Evolutionary conservation across 1,284 basidiomycete genomes (phyloP), one percentile per base, ranked within the genome.

Genomic region (Leucoagaricus sp.): DNA sequence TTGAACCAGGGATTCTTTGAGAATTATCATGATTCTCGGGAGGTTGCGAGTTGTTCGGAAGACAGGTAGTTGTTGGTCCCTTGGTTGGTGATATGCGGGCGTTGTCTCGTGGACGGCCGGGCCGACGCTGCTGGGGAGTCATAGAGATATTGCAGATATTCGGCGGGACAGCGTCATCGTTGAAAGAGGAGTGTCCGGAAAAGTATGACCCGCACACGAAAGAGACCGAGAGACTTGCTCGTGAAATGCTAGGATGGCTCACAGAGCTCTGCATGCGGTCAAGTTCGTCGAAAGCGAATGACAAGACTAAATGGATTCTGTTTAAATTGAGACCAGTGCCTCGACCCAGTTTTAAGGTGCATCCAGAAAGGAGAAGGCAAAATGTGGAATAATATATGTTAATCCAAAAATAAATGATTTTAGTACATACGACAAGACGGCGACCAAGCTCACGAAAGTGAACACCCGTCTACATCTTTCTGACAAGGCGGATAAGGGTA

Each of bases 341-440:
- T 13, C 4, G 13, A 7, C 13, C 17, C 36, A 4, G 26, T 31
- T 28, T 17, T 6, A n/a, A 21, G n/a, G 36, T 15, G 36, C 6
- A 10, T 38, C 4, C 38, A 25, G 31, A 28, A 41, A 51, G 49
- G 49, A 50, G 49, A 50, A 28, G 36, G 28, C 49, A 33, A 10
- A 38, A 26, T 19, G 7, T 17, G 34, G n/a, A 15, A 29, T 34
- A 31, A 41, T 10, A 10, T 26, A 52, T 44, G 25, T 41, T 42
- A 4, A 42, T 31, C 31, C 42, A 41, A 50, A 17, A 40, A 33
- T 50, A 53, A 52, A 13, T 33, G 21, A 7, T 45, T 25, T 53
- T n/a, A 26, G 21, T 56, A 50, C 45, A 55, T 54, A 55, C 36
- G 34, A 41, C 40, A 41, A 9, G 57, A 49, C 21, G 15, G 17